These are phyloP conservation scores for Russula ochroleuca DNA, from an alignment of 768 basidiomycete species.

Conservation along the genomic window DNA sequence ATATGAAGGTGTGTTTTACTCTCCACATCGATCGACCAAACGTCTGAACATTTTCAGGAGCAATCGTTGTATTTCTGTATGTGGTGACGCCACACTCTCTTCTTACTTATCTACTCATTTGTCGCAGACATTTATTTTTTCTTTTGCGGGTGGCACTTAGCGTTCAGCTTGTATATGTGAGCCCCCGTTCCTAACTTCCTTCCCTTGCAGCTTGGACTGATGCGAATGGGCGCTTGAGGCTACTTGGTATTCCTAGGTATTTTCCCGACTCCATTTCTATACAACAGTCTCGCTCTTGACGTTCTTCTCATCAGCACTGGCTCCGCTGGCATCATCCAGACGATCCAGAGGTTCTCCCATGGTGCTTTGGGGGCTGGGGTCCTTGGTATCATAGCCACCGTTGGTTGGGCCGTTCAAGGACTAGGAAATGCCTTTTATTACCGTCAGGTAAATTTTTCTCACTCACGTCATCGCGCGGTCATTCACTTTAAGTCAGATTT, in stretches of 20 bases:
- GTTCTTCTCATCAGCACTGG: slow-evolving; percentile 60
- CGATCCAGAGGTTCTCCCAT: slow-evolving; percentile 70
- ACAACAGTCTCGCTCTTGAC: neutral
- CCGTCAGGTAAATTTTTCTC: slow-evolving; percentile 52
- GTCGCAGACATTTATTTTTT: slow-evolving; percentile 90
- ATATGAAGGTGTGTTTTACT: slow-evolving; percentile 72
- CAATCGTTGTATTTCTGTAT: slow-evolving; percentile 91
- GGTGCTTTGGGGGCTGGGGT: slow-evolving; percentile 76
- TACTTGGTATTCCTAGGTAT: slow-evolving; percentile 88
- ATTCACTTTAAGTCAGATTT: slow-evolving; percentile 49
- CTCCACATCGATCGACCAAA: slow-evolving; percentile 5
- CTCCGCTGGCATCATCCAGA: slow-evolving; percentile 92
- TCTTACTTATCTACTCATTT: slow-evolving; percentile 20
- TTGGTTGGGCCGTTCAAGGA: slow-evolving; percentile 86
- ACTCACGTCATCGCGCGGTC: slow-evolving; percentile 17
- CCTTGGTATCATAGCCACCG: slow-evolving; percentile 73
- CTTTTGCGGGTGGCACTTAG: slow-evolving; percentile 92
- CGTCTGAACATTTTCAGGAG: slow-evolving; percentile 51
- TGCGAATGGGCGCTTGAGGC: slow-evolving; percentile 47
- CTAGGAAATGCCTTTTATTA: slow-evolving; percentile 77
- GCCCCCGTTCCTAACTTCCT: slow-evolving; percentile 28
- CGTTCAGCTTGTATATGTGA: slow-evolving; percentile 90
- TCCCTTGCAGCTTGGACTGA: slow-evolving; percentile 23
- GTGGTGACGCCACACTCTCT: slow-evolving; percentile 33
- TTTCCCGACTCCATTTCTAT: slow-evolving; percentile 16